Conservation (phyloP, 176 grass and related monocot species). For the Cenchrus fungigraminus region DNA sequence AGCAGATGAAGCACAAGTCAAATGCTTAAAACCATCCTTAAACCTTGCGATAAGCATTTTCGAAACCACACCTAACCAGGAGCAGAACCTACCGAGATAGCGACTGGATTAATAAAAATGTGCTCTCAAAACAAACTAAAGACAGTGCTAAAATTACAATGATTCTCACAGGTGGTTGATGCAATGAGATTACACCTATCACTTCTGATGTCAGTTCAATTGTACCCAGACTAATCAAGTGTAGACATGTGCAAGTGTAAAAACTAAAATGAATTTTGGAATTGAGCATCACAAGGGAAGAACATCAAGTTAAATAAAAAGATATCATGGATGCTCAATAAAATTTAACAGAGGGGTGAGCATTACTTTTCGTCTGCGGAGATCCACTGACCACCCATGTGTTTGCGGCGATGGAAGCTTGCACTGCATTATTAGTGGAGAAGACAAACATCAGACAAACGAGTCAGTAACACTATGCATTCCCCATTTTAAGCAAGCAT, state of each 20-base stretch:
- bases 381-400: slow-evolving; percentile 97
- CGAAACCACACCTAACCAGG: not conserved
- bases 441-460: not conserved
- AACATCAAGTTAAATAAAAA: too few relatives aligned
- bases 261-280: not conserved
- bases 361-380: slow-evolving; percentile 92
- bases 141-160: not conserved
- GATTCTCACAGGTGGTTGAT: not conserved
- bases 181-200: not conserved
- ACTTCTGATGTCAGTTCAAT: not conserved
- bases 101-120: not conserved
- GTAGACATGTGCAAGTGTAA: not conserved
- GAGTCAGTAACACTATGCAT: not conserved
- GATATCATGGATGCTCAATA: not conserved
- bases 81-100: not conserved
- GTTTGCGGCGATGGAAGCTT: slow-evolving; percentile 97
- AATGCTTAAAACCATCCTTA: not conserved
- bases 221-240: not conserved
- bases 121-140: not conserved
- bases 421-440: slow-evolving; percentile 56
- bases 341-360: not conserved
- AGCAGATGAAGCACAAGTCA: not conserved
- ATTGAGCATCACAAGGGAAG: not conserved
- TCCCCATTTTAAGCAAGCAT: not conserved
- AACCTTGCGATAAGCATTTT: too few relatives aligned